Percentiles rank a stretch among this genome's conserved stretches.
phyloP scores from a whole-genome alignment of 225 moss, liverwort and hornwort genomes.

The Pseudoscleropodium purum region DNA sequence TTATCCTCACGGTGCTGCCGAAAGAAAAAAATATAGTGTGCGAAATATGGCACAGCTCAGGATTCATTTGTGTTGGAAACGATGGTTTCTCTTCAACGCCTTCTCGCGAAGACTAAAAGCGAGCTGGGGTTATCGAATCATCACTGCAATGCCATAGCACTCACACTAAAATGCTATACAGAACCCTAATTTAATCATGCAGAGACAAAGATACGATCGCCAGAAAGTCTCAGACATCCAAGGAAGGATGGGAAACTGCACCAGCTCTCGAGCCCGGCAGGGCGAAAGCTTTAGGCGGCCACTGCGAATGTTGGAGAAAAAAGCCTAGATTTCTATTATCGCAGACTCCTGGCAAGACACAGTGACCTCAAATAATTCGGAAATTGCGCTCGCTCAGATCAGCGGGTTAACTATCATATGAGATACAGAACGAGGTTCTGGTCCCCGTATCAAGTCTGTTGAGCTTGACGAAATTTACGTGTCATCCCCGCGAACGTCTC shows the following conservation, averaged over 20 bases:
- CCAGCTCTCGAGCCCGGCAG: constrained; percentile 22
- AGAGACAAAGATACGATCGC: not conserved
- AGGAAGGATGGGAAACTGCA: constrained; percentile 35
- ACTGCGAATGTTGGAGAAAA: constrained; percentile 92
- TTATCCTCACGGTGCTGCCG: not conserved
- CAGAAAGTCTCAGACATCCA: constrained; percentile 28
- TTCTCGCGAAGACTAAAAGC: not conserved
- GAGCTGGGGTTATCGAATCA: not conserved
- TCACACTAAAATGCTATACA: too few relatives aligned
- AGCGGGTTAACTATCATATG: constrained; percentile 58
- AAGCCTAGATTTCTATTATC: constrained; percentile 35
- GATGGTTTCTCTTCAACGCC: constrained; percentile 7
- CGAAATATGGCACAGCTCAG: not conserved
- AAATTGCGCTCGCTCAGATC: constrained; percentile 22
- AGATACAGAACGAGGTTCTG: not conserved
- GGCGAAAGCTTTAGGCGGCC: constrained; percentile 52
- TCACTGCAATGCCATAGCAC: not conserved
- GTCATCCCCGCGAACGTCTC: not conserved
- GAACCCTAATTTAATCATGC: too few relatives aligned
- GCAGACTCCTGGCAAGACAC: not conserved
- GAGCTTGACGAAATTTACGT: not conserved
- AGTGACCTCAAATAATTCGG: too few relatives aligned
- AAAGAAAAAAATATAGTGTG: accelerated
- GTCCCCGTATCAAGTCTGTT: not conserved
- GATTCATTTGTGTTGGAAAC: not conserved